Percentiles rank a stretch among this genome's conserved stretches.
Evolutionary conservation across 768 basidiomycete species (phyloP).

Genomic region (Leccinum boreale): DNA sequence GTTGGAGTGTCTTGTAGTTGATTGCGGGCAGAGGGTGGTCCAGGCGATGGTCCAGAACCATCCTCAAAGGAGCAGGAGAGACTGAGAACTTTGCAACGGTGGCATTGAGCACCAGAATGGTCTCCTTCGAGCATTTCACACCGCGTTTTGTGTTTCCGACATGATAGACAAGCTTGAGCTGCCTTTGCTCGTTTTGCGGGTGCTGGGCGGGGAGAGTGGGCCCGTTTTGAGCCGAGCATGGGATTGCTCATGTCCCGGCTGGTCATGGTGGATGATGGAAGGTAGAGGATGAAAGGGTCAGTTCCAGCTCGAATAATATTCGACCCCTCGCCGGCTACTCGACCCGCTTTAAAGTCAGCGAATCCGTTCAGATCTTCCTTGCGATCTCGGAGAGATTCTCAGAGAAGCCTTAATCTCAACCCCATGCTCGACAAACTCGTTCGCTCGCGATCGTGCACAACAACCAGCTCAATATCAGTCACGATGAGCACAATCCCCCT

Average conservation of each 20-base stretch:
- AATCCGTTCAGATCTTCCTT: background rate
- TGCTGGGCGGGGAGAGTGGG: conserved; percentile 27
- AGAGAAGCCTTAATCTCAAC: conserved; percentile 4
- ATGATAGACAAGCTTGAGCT: conserved; percentile 43
- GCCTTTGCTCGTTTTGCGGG: conserved; percentile 41
- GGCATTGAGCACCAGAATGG: conserved; percentile 38
- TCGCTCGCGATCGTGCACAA: background rate
- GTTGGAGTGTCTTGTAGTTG: conserved; percentile 20
- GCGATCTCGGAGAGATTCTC: background rate
- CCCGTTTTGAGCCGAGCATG: conserved; percentile 27
- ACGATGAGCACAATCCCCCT: background rate
- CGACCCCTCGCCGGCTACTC: conserved; percentile 12
- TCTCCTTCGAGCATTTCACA: conserved; percentile 48
- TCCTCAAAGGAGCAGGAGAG: conserved; percentile 47
- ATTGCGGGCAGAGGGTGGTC: conserved; percentile 14
- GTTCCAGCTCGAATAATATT: background rate
- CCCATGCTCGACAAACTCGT: background rate
- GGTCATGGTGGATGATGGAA: conserved; percentile 16
- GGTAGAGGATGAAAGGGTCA: conserved; percentile 4
- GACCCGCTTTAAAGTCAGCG: conserved; percentile 30
- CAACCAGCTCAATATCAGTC: background rate
- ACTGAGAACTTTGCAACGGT: conserved; percentile 48
- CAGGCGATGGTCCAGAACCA: conserved; percentile 13
- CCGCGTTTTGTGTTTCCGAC: conserved; percentile 47
- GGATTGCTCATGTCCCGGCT: conserved; percentile 21